phyloP scores from a whole-genome alignment of 192 early-diverging fungal genomes.

The Backusella tarrabulga region DNA sequence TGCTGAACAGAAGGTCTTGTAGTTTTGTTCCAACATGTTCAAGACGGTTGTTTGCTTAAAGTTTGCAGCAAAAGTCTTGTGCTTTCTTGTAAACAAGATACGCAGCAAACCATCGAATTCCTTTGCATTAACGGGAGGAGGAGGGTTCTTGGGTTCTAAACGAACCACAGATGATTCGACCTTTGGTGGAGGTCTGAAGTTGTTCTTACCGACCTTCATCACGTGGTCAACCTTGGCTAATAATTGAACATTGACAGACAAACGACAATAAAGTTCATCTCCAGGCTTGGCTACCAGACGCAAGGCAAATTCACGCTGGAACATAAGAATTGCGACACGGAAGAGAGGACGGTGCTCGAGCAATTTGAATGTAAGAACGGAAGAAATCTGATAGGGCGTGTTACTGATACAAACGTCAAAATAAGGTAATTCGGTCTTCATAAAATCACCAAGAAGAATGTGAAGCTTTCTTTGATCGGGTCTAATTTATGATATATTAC shows the following conservation, averaged over 20 bases:
- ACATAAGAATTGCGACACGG: constrained; percentile 92
- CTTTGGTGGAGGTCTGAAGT: constrained; percentile 96
- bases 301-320: constrained; percentile 98
- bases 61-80: constrained; percentile 82
- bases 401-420: constrained; percentile 99
- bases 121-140: constrained; percentile 91
- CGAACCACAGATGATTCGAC: constrained; percentile 96
- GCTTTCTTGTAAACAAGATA: constrained; percentile 89
- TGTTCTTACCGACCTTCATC: constrained; percentile 98
- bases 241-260: constrained; percentile 93
- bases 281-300: constrained; percentile 93
- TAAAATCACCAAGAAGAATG: constrained; percentile 97
- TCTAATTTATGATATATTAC: constrained; percentile 31
- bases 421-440: constrained; percentile 94
- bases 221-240: constrained; percentile 93
- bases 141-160: constrained; percentile 91
- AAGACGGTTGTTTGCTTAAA: constrained; percentile 88
- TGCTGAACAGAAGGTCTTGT: constrained; percentile 88
- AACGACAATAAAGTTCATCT: constrained; percentile 86
- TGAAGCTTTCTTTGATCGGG: constrained; percentile 81
- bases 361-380: constrained; percentile 93
- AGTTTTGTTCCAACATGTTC: constrained; percentile 94
- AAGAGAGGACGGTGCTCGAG: constrained; percentile 92
- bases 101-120: constrained; percentile 98
- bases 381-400: constrained; percentile 98